phyloP scores from a whole-genome alignment of 2,329 filamentous ascomycete species.

The Didymellaceae sp. region DNA sequence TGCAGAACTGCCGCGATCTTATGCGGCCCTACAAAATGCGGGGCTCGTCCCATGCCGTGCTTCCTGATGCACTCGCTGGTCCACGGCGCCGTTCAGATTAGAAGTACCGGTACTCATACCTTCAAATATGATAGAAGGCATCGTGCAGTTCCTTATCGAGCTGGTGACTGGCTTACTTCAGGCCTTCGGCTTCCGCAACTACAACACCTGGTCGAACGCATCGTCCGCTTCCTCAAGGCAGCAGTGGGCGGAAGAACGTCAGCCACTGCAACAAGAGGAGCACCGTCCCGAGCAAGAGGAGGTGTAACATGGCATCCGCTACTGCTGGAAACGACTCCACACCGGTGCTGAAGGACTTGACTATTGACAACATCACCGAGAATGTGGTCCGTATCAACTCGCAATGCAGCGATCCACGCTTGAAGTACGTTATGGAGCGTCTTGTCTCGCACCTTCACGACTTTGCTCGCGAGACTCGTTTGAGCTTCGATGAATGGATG shows the following conservation, averaged over 20 bases:
- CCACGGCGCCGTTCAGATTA: conserved; percentile 1
- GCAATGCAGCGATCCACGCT: conserved; percentile 66
- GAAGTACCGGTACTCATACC: conserved; percentile 8
- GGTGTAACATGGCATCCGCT: conserved; percentile 5
- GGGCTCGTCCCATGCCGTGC: neutral
- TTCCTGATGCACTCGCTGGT: conserved; percentile 1
- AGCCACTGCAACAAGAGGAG: conserved; percentile 14
- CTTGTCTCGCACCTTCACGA: conserved; percentile 81
- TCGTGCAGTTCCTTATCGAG: conserved; percentile 5
- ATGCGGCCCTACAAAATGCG: conserved; percentile 2
- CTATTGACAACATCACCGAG: conserved; percentile 79
- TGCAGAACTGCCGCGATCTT: neutral
- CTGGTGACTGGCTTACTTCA: neutral
- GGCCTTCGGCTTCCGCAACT: conserved; percentile 3
- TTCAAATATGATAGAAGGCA: conserved; percentile 7
- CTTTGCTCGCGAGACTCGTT: conserved; percentile 78
- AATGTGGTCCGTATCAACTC: conserved; percentile 77
- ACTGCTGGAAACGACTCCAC: conserved; percentile 24
- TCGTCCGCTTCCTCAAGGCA: conserved; percentile 8
- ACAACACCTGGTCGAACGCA: conserved; percentile 9
- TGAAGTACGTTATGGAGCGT: conserved; percentile 75
- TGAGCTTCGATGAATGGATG: conserved; percentile 82
- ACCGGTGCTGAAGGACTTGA: conserved; percentile 71
- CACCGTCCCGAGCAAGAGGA: neutral
- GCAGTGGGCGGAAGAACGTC: conserved; percentile 12